Evolutionary conservation across 169 alveolate species (phyloP), one percentile per base, ranked within the genome.

Genomic region (Plasmodium berghei): DNA sequence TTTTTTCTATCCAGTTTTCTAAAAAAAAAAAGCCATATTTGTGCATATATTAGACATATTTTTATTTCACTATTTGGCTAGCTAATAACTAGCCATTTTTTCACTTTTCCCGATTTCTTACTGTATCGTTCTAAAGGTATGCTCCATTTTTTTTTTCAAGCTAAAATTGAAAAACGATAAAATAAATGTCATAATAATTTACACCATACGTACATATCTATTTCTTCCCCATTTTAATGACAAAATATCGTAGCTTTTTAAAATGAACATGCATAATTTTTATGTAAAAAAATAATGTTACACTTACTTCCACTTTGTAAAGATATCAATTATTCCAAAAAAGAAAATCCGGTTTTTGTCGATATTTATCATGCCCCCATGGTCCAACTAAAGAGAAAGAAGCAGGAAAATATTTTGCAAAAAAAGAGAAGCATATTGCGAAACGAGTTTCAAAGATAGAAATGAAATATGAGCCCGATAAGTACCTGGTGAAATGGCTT

Each of bases 241-340:
- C 0, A 34, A 34, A 34, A 34, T 34, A 4, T 34, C 42, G 42
- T 34, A 34, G 5, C 8, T 34, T 34, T 34, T 34, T 34, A 34
- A 34, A 34, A 34, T 34, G 42, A 34, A 34, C 8, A 4, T 34
- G 42, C 42, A 34, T 34, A 34, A 34, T 34, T 28, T 28, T 28
- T 28, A 28, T 28, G 40, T 28, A 28, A 28, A 28, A 28, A 28
- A 28, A 28, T 28, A 28, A 34, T 34, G 8, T 22, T 1, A 3
- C 42, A 34, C 42, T 34, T 74, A 74, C 88, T 48, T 74, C 96
- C 96, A 93, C 63, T 62, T 62, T 46, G 96, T 93, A 14, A 93
- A 92, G 24, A 93, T 88, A 72, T 93, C 96, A 9, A 93, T 90
- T 26, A 93, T 64, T 56, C 96, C 96, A 49, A 93, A 69, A 72